Percentiles rank a stretch among this genome's conserved stretches.
These are phyloP conservation scores for Heliocybe sulcata DNA, from an alignment of 1,284 basidiomycete genomes.

Conservation along the genomic window DNA sequence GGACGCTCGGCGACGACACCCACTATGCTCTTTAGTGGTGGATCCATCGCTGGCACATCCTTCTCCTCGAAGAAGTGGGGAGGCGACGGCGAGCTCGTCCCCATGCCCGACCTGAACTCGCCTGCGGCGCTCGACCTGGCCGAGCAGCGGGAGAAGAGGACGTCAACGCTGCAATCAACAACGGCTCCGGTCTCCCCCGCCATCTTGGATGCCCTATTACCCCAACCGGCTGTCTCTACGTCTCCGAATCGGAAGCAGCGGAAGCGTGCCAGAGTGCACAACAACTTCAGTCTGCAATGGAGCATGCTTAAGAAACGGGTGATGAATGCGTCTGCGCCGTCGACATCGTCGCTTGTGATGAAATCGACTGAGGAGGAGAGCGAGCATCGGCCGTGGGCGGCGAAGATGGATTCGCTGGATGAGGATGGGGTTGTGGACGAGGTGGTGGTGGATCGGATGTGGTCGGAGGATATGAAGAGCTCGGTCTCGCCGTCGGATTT, in stretches of 20 bases:
- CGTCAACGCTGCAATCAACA: neutral
- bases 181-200: neutral
- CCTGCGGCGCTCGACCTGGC: neutral
- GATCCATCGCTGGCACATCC: neutral
- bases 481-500: slow-evolving; percentile 40
- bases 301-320: slow-evolving; percentile 34
- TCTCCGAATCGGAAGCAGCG: neutral
- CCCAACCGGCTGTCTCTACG: neutral
- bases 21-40: neutral
- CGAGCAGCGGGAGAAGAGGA: neutral
- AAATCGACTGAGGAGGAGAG: slow-evolving; percentile 34
- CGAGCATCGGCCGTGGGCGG: slow-evolving; percentile 16
- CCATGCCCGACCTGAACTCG: neutral
- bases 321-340: slow-evolving; percentile 31
- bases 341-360: slow-evolving; percentile 32
- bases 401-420: slow-evolving; percentile 22
- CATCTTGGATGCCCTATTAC: neutral
- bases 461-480: slow-evolving; percentile 49
- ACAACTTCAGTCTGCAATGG: slow-evolving; percentile 30
- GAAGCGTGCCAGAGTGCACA: neutral
- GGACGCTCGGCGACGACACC: neutral
- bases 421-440: slow-evolving; percentile 46
- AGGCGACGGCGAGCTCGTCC: neutral
- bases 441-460: slow-evolving; percentile 65
- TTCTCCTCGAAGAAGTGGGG: neutral